Evolutionary conservation across 176 grass and related monocot species (phyloP), one percentile per base, ranked within the genome.

Genomic region (Phragmites australis): DNA sequence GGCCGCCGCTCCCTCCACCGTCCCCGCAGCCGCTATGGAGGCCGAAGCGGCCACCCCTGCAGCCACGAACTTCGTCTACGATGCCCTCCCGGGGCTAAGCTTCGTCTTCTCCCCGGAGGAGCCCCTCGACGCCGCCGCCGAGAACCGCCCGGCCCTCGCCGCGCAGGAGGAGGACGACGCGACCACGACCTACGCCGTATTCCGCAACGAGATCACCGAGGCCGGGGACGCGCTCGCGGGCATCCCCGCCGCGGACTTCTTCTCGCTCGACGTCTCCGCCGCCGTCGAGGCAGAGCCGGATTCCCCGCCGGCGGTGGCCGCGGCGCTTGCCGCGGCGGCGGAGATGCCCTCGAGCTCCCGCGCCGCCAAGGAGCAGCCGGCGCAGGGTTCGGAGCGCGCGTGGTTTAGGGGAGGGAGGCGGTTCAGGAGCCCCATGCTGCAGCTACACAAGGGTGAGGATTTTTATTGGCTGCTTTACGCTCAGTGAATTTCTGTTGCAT

Each of bases 401-500:
- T 96, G 97, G 93, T 99, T 99, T 63, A 91, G 59, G 23, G 81
- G 80, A 30, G 88, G 90, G 29, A 66, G 88, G 66, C 78, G 79
- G 42, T 96, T 99, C 68, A 89, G 79, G 62, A 99, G 97, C 68
- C 97, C 93, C 70, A 99, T 99, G 97, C 88, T 99, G 81, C 97
- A 99, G 87, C 90, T 99, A 41, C 93, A 99, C 65, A 93, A 96
- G 79, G 97, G 93, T 95, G 65, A 78, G 10, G 12, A 18, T 43
- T 65, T 84, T 66, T 32, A 4, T 57, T 70, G 50, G 27, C n/a
- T 51, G 12, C 32, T 39, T 5, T n/a, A n/a, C 10, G 31, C 19
- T 3, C 31, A 2, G 50, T 57, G 32, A 9, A 63, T 65, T 72
- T 76, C 22, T 46, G 25, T 49, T 63, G 40, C 39, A 1, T 2